These are phyloP conservation scores for Komagataella kurtzmanii DNA, from an alignment of 805 yeast species.

Conservation along the genomic window DNA sequence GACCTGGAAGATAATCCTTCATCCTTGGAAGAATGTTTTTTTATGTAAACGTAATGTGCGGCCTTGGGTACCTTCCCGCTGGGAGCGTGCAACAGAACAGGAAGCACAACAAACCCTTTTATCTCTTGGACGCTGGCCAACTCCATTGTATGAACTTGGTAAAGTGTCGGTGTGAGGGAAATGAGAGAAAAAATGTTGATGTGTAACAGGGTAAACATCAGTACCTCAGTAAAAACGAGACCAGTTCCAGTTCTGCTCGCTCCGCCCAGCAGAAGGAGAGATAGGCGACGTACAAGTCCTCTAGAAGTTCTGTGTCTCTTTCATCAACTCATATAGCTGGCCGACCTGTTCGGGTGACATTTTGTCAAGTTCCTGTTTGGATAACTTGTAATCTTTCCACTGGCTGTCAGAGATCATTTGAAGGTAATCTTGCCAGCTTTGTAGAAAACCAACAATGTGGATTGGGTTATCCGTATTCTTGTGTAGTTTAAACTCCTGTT, in stretches of 20 bases:
- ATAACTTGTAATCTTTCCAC: constrained; percentile 55
- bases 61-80: constrained; percentile 5
- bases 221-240: neutral
- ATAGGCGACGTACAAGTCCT: neutral
- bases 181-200: neutral
- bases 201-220: neutral
- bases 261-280: neutral
- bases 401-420: constrained; percentile 41
- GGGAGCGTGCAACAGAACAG: constrained; percentile 27
- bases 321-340: constrained; percentile 72
- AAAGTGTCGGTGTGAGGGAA: neutral
- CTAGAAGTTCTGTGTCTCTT: constrained; percentile 35
- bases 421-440: constrained; percentile 88
- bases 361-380: constrained; percentile 54
- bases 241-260: neutral
- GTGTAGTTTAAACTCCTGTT: constrained; percentile 81
- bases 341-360: constrained; percentile 86
- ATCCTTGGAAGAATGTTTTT: constrained; percentile 38
- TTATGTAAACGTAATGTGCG: constrained; percentile 47
- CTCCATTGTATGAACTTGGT: neutral
- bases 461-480: constrained; percentile 73
- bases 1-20: constrained; percentile 33
- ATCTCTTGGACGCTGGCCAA: constrained; percentile 23
- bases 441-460: constrained; percentile 84
- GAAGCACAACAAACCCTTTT: constrained; percentile 43